Evolutionary conservation across 2,329 filamentous ascomycete genomes (phyloP).

Genomic region (Aspergillus hiratsukae): DNA sequence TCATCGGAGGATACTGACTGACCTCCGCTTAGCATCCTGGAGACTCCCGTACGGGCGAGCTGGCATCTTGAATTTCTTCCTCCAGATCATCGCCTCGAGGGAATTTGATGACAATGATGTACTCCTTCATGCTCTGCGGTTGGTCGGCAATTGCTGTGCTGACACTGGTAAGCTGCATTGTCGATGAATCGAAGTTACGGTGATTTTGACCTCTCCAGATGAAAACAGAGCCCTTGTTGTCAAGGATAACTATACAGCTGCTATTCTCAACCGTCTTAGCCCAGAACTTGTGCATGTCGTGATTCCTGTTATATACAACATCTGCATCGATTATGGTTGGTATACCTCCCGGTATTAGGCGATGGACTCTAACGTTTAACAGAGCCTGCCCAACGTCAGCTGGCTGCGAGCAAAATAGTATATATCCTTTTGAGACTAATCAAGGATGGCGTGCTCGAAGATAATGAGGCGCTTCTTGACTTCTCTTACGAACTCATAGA

Average conservation of each 20-base stretch:
- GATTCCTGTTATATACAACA: constrained; percentile 44
- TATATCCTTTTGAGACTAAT: constrained; percentile 37
- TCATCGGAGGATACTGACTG: neutral
- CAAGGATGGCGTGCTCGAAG: constrained; percentile 27
- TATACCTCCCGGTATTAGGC: neutral
- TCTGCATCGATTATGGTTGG: constrained; percentile 43
- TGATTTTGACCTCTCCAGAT: constrained; percentile 27
- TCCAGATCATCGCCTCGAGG: constrained; percentile 33
- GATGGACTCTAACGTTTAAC: neutral
- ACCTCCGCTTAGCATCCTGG: constrained; percentile 32
- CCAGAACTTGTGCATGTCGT: constrained; percentile 35
- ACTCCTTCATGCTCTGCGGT: constrained; percentile 38
- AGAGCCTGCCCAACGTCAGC: constrained; percentile 39
- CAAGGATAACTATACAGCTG: constrained; percentile 34
- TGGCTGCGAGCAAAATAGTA: constrained; percentile 32
- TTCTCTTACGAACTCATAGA: constrained; percentile 41
- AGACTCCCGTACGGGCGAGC: constrained; percentile 35
- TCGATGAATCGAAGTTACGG: neutral
- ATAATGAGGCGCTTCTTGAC: constrained; percentile 29
- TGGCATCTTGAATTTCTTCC: constrained; percentile 40
- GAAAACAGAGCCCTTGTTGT: constrained; percentile 40
- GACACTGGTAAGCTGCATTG: constrained; percentile 33
- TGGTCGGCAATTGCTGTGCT: constrained; percentile 45
- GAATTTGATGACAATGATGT: constrained; percentile 25
- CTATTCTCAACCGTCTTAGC: constrained; percentile 33